Percentiles rank a stretch among this genome's conserved stretches.
These are phyloP conservation scores for Ceratocystis colombiana DNA, from an alignment of 2,329 filamentous ascomycete genomes.

Conservation along the genomic window DNA sequence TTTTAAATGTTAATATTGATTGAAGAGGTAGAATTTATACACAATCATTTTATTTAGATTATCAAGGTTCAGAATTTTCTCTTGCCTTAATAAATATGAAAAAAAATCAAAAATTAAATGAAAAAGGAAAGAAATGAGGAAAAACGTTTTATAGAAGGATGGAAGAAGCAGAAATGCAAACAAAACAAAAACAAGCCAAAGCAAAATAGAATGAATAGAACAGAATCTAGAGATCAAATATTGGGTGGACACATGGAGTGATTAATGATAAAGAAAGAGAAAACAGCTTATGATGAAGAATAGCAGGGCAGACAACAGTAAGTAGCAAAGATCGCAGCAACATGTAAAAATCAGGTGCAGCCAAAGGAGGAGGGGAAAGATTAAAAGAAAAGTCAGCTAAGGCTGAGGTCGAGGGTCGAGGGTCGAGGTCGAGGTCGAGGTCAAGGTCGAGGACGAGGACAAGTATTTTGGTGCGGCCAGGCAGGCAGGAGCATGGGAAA, in stretches of 20 bases:
- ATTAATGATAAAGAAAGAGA: slow-evolving; percentile 1
- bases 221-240: background rate
- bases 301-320: background rate
- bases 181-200: too few species aligned
- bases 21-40: too few species aligned
- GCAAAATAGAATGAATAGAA: too few species aligned
- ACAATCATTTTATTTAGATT: too few species aligned
- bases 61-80: too few species aligned
- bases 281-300: background rate
- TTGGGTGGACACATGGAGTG: background rate
- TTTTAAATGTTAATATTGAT: too few species aligned
- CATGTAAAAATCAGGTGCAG: background rate
- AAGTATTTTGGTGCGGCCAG: background rate
- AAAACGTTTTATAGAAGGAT: background rate
- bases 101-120: too few species aligned
- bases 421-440: too few species aligned
- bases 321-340: background rate
- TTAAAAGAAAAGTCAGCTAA: background rate
- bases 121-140: too few species aligned
- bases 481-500: background rate
- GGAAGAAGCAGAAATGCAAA: background rate
- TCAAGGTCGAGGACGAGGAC: too few species aligned
- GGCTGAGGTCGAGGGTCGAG: too few species aligned
- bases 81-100: too few species aligned
- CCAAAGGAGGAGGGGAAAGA: background rate